Percentiles rank a stretch among this genome's conserved stretches.
Evolutionary conservation across 306 rosid genomes (phyloP).

Genomic region (Carpinus fangiana): DNA sequence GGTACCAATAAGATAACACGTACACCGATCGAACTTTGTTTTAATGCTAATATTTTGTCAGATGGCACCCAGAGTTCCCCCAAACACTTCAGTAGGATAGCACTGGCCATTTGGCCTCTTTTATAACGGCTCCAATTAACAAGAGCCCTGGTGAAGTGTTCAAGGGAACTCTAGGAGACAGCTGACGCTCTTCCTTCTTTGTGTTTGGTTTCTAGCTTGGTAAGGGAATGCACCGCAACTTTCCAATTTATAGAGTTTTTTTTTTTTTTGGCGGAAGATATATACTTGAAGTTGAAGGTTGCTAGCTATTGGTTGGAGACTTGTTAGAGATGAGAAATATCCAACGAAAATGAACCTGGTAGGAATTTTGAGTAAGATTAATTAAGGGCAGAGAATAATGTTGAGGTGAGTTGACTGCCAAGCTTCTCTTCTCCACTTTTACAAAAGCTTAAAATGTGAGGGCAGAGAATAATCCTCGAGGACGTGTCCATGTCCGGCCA

Average conservation of each 20-base stretch:
- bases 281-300: too few relatives aligned
- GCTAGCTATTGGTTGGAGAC: not conserved
- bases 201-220: slow-evolving; percentile 9
- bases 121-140: not conserved
- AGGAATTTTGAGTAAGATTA: not conserved
- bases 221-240: not conserved
- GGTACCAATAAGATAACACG: not conserved
- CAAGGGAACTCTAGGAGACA: slow-evolving; percentile 49
- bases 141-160: slow-evolving; percentile 39
- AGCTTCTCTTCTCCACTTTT: not conserved
- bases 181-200: slow-evolving; percentile 12
- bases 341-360: not conserved
- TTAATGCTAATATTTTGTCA: slow-evolving; percentile 2
- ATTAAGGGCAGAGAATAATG: not conserved
- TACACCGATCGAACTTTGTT: not conserved
- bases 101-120: not conserved
- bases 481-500: not conserved
- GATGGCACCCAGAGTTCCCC: slow-evolving; percentile 44
- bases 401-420: not conserved
- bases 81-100: slow-evolving; percentile 46
- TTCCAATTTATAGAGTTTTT: slow-evolving; percentile 20
- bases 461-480: not conserved
- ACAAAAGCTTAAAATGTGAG: not conserved
- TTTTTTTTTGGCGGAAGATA: too few relatives aligned
- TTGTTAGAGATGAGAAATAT: not conserved